These are phyloP conservation scores for Cordia subcordata DNA, from an alignment of 257 asterid genomes.

Conservation along the genomic window DNA sequence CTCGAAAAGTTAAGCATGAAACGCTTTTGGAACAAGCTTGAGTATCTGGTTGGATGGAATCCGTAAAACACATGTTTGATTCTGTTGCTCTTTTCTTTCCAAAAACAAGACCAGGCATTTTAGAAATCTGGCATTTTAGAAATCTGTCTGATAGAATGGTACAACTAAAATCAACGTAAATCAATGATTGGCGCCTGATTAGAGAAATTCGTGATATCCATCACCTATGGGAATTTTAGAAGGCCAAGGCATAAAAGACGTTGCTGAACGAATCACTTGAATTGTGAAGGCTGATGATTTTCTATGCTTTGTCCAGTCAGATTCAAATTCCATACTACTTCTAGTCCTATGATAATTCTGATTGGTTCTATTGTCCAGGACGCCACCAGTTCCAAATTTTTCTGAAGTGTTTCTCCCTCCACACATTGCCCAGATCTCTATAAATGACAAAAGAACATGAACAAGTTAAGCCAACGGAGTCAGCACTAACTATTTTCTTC, in stretches of 20 bases:
- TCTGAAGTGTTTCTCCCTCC: constrained; percentile 23
- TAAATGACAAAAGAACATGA: constrained; percentile 5
- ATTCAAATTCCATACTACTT: constrained; percentile 64
- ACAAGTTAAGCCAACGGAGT: constrained; percentile 1
- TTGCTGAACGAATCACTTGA: constrained; percentile 42
- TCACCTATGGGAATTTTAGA: constrained; percentile 63
- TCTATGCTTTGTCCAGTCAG: constrained; percentile 45
- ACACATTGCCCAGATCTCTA: constrained; percentile 52
- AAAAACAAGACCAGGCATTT: constrained; percentile 37
- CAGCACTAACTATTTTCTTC: not conserved
- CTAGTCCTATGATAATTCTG: constrained; percentile 18
- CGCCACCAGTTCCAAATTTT: constrained; percentile 16
- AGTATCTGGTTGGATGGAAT: constrained; percentile 21
- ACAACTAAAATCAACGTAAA: constrained; percentile 12
- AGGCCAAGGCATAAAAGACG: constrained; percentile 71
- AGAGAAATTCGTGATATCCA: constrained; percentile 61
- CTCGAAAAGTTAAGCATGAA: constrained; percentile 24
- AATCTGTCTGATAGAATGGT: constrained; percentile 7
- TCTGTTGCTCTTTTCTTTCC: constrained; percentile 38
- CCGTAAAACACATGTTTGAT: constrained; percentile 38
- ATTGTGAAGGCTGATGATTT: constrained; percentile 42
- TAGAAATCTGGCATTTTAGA: constrained; percentile 33
- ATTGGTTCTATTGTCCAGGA: constrained; percentile 16
- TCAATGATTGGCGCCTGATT: constrained; percentile 18
- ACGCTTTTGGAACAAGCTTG: constrained; percentile 26